Evolutionary conservation across 805 yeast genomes (phyloP), one percentile per base, ranked within the genome.

Genomic region (Hyphopichia homilentoma): DNA sequence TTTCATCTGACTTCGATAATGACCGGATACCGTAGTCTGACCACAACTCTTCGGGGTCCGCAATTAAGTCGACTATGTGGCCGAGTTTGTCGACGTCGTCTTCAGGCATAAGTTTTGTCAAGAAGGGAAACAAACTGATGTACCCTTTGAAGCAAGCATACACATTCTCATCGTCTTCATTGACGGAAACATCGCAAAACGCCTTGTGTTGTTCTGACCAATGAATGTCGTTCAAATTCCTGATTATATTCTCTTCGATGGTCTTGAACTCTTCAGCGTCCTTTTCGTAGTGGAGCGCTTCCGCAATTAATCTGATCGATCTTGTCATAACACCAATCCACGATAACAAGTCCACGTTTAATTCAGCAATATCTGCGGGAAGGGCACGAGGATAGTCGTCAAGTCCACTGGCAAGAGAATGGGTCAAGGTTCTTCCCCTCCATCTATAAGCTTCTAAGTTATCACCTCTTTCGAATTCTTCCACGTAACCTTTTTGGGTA

Each of bases 321-420:
- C 80, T 72, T 0, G 96, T 76, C 95, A 90, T 87, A 5, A 84
- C 81, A 11, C 96, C 97, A 38, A 93, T 77, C 98, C 98, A 93
- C 4, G 94, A 72, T 29, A 90, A 61, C 35, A 90, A 66, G 52
- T 93, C 98, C 20, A 93, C 93, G 47, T 93, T 84, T 30, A 93
- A 66, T 59, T 93, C 98, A 1, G 94, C 94, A 25, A 80, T 70
- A 55, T 87, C 96, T 2, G 94, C 90, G 5, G 74, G 76, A 17
- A 66, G 62, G 1, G 88, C 81, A 40, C 98, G 75, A 21, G 98
- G 98, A 50, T 89, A 93, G 52, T 93, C 98, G 57, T 93, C 98
- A 22, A 93, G 56, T 0, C 98, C 98, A 57, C 94, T 82, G 6
- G 98, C 93, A 33, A 90, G 67, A 53, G 95, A 84, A 48, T 86